Conservation (phyloP, 1,284 basidiomycete species). For the Fomitopsis betulina region DNA sequence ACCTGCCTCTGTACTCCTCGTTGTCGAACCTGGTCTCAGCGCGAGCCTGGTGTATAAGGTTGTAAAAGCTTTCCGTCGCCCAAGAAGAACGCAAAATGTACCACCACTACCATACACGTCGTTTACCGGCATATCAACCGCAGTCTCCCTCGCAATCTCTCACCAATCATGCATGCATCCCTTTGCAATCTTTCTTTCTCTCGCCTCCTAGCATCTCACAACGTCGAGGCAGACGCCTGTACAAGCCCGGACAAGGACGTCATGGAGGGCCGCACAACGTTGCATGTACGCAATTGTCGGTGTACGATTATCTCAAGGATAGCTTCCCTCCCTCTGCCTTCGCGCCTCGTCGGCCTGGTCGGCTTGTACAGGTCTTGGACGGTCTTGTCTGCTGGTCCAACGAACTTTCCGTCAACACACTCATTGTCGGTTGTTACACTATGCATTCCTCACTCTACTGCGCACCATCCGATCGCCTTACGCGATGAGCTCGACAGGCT, state of each 20-base stretch:
- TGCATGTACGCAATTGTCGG: constrained; percentile 25
- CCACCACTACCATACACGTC: constrained; percentile 58
- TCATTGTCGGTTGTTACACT: constrained; percentile 44
- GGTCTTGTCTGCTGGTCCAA: constrained; percentile 25
- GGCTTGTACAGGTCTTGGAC: constrained; percentile 23
- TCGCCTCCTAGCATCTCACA: constrained; percentile 40
- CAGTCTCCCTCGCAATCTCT: constrained; percentile 44
- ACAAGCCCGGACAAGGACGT: constrained; percentile 21
- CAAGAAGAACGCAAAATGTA: constrained; percentile 64
- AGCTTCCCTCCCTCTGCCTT: constrained; percentile 29
- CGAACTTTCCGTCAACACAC: constrained; percentile 40
- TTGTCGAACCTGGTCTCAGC: constrained; percentile 11
- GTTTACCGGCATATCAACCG: constrained; percentile 52
- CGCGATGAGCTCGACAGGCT: constrained; percentile 41
- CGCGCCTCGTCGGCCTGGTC: constrained; percentile 26
- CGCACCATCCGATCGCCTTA: constrained; percentile 39
- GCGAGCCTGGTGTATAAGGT: constrained; percentile 22
- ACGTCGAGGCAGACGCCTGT: constrained; percentile 18
- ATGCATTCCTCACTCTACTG: constrained; percentile 40
- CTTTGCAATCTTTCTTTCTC: constrained; percentile 38
- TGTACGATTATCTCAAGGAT: constrained; percentile 35
- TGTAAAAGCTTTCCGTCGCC: constrained; percentile 29
- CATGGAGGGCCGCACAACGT: constrained; percentile 15
- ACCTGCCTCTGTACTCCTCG: constrained; percentile 10
- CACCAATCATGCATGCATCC: constrained; percentile 72